phyloP scores from a whole-genome alignment of 768 basidiomycete genomes.

The Leccinum imitatum region DNA sequence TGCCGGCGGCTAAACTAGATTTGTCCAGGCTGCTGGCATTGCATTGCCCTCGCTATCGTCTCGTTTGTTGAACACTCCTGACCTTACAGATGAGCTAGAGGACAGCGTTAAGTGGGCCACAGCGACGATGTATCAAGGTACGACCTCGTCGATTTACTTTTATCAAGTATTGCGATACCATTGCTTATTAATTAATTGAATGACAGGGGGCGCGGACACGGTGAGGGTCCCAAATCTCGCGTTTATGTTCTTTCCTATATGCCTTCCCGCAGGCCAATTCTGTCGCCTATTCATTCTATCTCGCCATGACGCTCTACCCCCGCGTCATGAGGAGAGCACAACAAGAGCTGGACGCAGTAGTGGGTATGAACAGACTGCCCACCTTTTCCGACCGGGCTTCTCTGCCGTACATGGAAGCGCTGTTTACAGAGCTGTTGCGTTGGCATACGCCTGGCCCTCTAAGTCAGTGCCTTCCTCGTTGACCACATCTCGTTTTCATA shows the following conservation, averaged over 20 bases:
- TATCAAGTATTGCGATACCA: neutral
- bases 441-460: no score
- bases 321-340: conserved; percentile 26
- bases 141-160: neutral
- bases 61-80: conserved; percentile 8
- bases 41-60: conserved; percentile 17
- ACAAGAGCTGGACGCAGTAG: conserved; percentile 26
- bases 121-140: conserved; percentile 15
- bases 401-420: conserved; percentile 30
- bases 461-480: no score
- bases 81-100: conserved; percentile 12
- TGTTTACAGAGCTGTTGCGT: conserved; percentile 4
- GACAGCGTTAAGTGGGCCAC: conserved; percentile 23
- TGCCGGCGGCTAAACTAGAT: neutral
- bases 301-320: conserved; percentile 27
- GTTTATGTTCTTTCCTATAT: neutral
- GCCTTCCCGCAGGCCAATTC: conserved; percentile 13
- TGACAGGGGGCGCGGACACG: conserved; percentile 25
- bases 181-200: neutral
- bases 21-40: conserved; percentile 13
- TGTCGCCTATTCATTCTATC: neutral
- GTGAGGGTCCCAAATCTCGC: neutral
- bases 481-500: no score
- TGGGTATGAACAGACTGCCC: conserved; percentile 24
- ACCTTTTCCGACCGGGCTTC: conserved; percentile 24